Percentiles rank a stretch among this genome's conserved stretches.
phyloP scores from a whole-genome alignment of 768 basidiomycete species.

The Trametes villosa region DNA sequence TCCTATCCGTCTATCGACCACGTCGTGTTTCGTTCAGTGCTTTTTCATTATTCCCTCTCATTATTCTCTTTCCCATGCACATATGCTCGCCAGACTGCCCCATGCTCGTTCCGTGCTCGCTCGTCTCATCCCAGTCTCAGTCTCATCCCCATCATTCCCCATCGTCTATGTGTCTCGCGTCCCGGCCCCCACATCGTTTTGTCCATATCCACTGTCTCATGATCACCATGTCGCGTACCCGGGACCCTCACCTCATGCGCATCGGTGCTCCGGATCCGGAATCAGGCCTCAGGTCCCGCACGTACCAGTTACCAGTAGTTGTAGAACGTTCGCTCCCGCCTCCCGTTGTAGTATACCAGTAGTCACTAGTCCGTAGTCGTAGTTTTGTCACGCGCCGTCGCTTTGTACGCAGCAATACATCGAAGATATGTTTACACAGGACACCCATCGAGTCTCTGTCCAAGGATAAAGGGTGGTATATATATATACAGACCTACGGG shows the following conservation, averaged over 20 bases:
- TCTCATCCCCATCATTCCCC: constrained; percentile 1
- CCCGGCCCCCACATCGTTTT: constrained; percentile 22
- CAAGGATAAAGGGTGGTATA: no score
- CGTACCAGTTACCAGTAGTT: no score
- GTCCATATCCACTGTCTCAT: constrained; percentile 17
- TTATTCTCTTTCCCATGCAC: constrained; percentile 18
- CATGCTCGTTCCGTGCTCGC: constrained; percentile 15
- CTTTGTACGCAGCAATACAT: constrained; percentile 21
- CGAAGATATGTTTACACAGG: background rate
- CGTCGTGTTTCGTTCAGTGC: constrained; percentile 5
- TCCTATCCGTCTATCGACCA: background rate
- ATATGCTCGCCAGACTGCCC: constrained; percentile 25
- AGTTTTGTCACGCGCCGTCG: constrained; percentile 19
- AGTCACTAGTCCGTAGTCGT: constrained; percentile 17
- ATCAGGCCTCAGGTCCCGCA: background rate
- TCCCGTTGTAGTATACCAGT: constrained; percentile 23
- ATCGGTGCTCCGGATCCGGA: constrained; percentile 7
- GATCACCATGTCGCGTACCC: constrained; percentile 12
- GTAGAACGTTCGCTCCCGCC: constrained; percentile 3
- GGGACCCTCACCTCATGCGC: constrained; percentile 23
- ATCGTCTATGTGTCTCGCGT: constrained; percentile 3
- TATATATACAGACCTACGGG: no score
- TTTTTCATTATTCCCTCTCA: constrained; percentile 18
- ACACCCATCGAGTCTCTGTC: background rate
- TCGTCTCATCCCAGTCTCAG: background rate